Evolutionary conservation across 2,329 filamentous ascomycete species (phyloP).

Genomic region (Metarhizium robertsii): DNA sequence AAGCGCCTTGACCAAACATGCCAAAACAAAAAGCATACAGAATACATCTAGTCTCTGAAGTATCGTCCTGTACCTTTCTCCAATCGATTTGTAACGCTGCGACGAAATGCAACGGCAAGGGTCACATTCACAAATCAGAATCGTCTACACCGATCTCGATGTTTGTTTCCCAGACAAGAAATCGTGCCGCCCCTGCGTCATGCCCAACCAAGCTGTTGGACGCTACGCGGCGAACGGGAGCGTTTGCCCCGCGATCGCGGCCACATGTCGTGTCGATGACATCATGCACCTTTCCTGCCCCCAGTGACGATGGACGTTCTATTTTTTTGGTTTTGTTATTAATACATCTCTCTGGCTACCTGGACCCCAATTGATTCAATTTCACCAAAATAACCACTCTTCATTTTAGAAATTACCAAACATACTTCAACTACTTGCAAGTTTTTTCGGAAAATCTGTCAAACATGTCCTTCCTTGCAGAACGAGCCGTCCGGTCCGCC

Average conservation of each 20-base stretch:
- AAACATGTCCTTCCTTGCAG: slow-evolving; percentile 45
- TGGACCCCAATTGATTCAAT: neutral
- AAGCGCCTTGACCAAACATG: no score
- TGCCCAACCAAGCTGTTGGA: neutral
- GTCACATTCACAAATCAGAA: no score
- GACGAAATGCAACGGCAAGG: no score
- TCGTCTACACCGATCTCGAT: neutral
- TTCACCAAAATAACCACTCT: neutral
- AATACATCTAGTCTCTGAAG: no score
- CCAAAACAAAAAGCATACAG: no score
- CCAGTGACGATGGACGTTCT: neutral
- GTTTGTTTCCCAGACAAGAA: neutral
- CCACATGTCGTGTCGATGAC: slow-evolving; percentile 5
- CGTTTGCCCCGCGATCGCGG: slow-evolving; percentile 6
- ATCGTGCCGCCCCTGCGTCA: neutral
- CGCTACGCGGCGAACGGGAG: slow-evolving; percentile 4
- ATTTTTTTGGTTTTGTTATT: no score
- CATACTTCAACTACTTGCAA: no score
- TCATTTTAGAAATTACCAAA: neutral
- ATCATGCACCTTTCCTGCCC: slow-evolving; percentile 2
- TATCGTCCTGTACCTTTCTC: no score
- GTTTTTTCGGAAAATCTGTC: neutral
- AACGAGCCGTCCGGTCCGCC: slow-evolving; percentile 34
- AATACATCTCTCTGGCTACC: no score
- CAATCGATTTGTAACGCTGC: no score